These are phyloP conservation scores for Thermochaetoides thermophila DNA, from an alignment of 495 filamentous ascomycete species.

Conservation along the genomic window DNA sequence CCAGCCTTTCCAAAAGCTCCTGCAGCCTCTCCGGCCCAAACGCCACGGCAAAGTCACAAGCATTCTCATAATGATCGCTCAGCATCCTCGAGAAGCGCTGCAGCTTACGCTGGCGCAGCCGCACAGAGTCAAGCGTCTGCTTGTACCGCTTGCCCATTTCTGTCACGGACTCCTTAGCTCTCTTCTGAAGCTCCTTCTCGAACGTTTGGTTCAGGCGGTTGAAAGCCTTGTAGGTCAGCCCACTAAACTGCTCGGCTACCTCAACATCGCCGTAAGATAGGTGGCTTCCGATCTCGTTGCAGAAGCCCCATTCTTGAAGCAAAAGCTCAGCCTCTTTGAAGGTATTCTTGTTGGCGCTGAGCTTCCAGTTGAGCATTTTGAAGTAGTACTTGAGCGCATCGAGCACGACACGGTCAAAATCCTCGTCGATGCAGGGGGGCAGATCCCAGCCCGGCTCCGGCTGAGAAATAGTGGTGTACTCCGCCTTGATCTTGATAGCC, in stretches of 20 bases:
- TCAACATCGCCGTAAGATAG: slow-evolving; percentile 87
- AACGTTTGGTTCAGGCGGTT: slow-evolving; percentile 79
- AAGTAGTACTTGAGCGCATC: slow-evolving; percentile 97
- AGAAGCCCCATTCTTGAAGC: slow-evolving; percentile 94
- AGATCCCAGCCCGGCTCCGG: slow-evolving; percentile 90
- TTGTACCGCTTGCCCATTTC: slow-evolving; percentile 98
- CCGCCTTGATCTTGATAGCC: slow-evolving; percentile 81
- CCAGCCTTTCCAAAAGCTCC: slow-evolving; percentile 66
- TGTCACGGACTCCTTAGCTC: slow-evolving; percentile 61
- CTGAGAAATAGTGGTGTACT: slow-evolving; percentile 68
- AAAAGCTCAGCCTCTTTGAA: slow-evolving; percentile 97
- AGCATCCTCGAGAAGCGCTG: slow-evolving; percentile 70
- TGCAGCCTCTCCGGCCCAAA: slow-evolving; percentile 49
- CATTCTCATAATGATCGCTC: slow-evolving; percentile 87
- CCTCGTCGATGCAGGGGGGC: slow-evolving; percentile 90
- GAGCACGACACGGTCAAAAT: slow-evolving; percentile 87
- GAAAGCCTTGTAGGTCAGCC: slow-evolving; percentile 79
- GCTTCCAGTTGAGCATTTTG: slow-evolving; percentile 90
- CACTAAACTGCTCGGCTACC: slow-evolving; percentile 96
- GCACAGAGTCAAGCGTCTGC: slow-evolving; percentile 83
- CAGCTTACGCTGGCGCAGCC: slow-evolving; percentile 76
- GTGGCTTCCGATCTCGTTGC: slow-evolving; percentile 76
- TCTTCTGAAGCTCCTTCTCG: slow-evolving; percentile 72
- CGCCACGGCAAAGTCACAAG: slow-evolving; percentile 79
- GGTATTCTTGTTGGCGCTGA: slow-evolving; percentile 94